Base-by-base conservation (phyloP, 352 stramenopile species). In the Globisporangium paroecandrum region DNA sequence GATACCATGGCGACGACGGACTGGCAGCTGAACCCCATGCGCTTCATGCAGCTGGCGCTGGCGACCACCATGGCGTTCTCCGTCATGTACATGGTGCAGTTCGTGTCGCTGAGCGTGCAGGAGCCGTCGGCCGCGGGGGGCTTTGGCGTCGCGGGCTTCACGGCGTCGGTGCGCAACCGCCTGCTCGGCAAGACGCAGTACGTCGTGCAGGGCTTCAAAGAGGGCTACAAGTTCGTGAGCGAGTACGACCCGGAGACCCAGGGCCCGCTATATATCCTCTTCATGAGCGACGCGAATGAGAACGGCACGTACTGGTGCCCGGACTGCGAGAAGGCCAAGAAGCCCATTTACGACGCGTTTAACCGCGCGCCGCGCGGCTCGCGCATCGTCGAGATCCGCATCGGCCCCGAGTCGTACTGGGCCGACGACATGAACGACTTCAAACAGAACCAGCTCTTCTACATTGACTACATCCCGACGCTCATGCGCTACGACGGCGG, bases 221-320 rank as follows among this genome's bases (percentile, higher is more conserved):
- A 81, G 18, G 82, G 71, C 36, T 84, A 89, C 75, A 85, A 89
- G 69, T 90, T 90, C 38, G 85, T 93, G 66, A 83, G 79, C 56
- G 77, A 89, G 79, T 93, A 93, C 67, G 68, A 93, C 59, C 81
- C 91, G 29, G 66, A 74, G 58, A 71, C 56, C 15, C 82, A 88
- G 59, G 86, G 86, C 0, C 86, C 82, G 25, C 64, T 94, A 32
- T 94, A 89, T 64, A 72, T 94, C 29, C 65, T 94, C 53, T 90
- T 94, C 65, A 85, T 90, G 81, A 89, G 82, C 66, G 82, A 90
- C 72, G 77, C 69, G 9, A 75, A 91, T 72, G 75, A 64, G 34
- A 90, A 86, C 55, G 84, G 84, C 60, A 83, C 72, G n/a, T 91
- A 94, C 72, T 94, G 86, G 86, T 92, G 86, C 64, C 69, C 69